Base-by-base conservation (phyloP, 768 basidiomycete species). In the Sarcodon sp. region DNA sequence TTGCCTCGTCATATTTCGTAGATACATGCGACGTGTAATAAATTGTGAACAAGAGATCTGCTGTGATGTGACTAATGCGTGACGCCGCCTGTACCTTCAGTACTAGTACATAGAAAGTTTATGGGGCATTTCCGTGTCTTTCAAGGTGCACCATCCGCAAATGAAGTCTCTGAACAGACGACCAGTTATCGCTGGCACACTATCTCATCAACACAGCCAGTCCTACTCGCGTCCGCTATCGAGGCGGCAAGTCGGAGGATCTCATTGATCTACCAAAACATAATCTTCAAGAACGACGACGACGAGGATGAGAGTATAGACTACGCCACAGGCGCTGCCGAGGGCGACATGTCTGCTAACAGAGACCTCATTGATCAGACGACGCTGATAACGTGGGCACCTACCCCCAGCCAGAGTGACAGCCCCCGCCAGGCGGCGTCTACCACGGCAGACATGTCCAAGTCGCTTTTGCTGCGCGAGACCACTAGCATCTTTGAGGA, bases 231-330 rank as follows among this genome's bases (percentile, higher is more conserved):
- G 47, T 51, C 41, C 33, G 54, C 33, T 39, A 43, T 77, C 37
- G 79, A 82, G 53, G 80, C 73, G 4, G 83, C 81, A 7, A 83
- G 74, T 57, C 68, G 69, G n/a, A 69, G 80, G 35, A 79, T 89
- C 39, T 87, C 86, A 0, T 49, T 74, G 45, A 61, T 86, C 18
- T 88, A 88, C 55, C 68, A 79, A 56, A 83, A 84, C 47, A 69
- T 79, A 31, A 82, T 85, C n/a, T 87, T 87, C 52, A 65, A 71
- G 39, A 71, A 76, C 12, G 51, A 57, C 12, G 61, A 64, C 3
- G 69, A 66, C 6, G 69, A 69, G 4, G 63, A 59, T 12, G 61
- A 63, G 27, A 31, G 37, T 32, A 53, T 39, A 33, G 57, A 56
- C 7, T 58, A 50, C 16, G 47, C 47, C 31, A 56, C 51, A 16